phyloP scores from a whole-genome alignment of 345 rosid species.

The Geranium brycei region DNA sequence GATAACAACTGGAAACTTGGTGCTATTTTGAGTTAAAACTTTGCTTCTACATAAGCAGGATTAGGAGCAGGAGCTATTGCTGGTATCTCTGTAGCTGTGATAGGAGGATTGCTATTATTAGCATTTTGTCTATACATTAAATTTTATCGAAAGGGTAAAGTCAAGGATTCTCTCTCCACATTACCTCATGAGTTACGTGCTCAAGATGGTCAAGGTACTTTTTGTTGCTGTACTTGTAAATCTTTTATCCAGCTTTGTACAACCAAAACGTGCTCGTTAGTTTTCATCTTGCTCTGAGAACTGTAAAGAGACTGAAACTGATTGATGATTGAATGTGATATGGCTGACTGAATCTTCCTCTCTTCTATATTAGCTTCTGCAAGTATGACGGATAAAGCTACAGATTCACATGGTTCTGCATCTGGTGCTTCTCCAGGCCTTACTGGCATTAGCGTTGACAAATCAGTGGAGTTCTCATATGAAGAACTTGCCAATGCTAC shows the following conservation, averaged over 20 bases:
- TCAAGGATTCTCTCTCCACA: conserved; percentile 22
- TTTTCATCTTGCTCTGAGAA: background rate
- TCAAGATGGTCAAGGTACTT: conserved; percentile 27
- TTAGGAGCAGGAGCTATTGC: conserved; percentile 45
- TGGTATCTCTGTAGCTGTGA: conserved; percentile 46
- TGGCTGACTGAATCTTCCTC: conserved; percentile 6
- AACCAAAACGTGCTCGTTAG: background rate
- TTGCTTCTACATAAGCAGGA: conserved; percentile 35
- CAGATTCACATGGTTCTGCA: conserved; percentile 17
- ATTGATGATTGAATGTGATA: background rate
- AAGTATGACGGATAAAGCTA: conserved; percentile 18
- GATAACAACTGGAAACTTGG: conserved; percentile 3
- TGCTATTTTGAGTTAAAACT: conserved; percentile 15
- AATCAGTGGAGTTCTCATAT: conserved; percentile 73
- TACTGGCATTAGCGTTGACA: conserved; percentile 64
- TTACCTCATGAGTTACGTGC: conserved; percentile 23
- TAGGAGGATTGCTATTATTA: conserved; percentile 25
- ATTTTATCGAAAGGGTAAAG: conserved; percentile 40
- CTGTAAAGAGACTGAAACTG: background rate
- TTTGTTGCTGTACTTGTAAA: background rate
- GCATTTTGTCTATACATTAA: conserved; percentile 28
- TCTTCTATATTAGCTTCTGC: conserved; percentile 20
- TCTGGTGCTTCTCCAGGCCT: conserved; percentile 28
- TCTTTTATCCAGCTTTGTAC: no score
- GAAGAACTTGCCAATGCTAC: conserved; percentile 91